phyloP scores from a whole-genome alignment of 768 basidiomycete genomes.

The Termitomyces sp. region DNA sequence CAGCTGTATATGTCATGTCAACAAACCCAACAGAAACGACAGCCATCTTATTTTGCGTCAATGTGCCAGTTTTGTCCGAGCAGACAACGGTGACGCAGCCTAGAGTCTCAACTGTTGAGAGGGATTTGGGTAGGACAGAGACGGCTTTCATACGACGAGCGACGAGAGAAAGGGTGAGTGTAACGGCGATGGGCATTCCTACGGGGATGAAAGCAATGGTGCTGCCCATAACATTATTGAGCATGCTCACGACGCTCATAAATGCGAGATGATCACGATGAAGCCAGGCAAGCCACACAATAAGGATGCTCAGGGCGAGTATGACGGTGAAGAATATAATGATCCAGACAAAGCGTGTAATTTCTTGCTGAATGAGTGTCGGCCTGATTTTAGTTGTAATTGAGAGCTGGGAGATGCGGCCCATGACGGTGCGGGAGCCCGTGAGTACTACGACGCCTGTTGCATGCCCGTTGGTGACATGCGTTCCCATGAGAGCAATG shows the following conservation, averaged over 20 bases:
- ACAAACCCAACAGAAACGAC: constrained; percentile 45
- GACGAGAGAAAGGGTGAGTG: constrained; percentile 40
- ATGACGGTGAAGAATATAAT: constrained; percentile 39
- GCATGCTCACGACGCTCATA: constrained; percentile 48
- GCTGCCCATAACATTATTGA: constrained; percentile 53
- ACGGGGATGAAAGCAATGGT: constrained; percentile 45
- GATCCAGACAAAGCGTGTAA: constrained; percentile 51
- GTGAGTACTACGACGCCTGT: constrained; percentile 39
- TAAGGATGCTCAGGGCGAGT: constrained; percentile 43
- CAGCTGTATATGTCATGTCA: constrained; percentile 29
- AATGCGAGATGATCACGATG: constrained; percentile 35
- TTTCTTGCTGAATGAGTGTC: constrained; percentile 45
- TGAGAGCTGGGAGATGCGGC: constrained; percentile 53
- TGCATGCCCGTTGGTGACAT: constrained; percentile 39
- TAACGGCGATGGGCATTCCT: constrained; percentile 52
- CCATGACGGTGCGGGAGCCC: constrained; percentile 44
- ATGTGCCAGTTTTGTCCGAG: constrained; percentile 59
- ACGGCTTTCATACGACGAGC: constrained; percentile 16
- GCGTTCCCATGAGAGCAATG: constrained; percentile 45
- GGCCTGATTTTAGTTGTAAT: constrained; percentile 43
- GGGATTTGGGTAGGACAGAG: constrained; percentile 33
- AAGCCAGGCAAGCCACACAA: constrained; percentile 42
- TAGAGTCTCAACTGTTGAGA: constrained; percentile 66
- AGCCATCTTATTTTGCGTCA: constrained; percentile 60
- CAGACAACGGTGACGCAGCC: constrained; percentile 55